phyloP scores from a whole-genome alignment of 768 basidiomycete species.

The Agrocybe chaxingu region DNA sequence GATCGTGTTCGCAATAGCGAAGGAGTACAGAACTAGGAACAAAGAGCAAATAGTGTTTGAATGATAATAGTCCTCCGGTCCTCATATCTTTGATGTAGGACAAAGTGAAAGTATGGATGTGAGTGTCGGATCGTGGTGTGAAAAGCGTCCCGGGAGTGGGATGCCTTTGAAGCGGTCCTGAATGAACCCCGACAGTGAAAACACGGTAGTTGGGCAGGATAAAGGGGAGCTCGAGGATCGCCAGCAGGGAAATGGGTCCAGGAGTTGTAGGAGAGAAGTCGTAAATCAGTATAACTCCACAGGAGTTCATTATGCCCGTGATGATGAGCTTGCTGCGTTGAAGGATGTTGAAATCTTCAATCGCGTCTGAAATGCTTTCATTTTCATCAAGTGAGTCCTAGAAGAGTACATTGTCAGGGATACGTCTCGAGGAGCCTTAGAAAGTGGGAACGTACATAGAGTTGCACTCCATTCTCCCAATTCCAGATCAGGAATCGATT shows the following conservation, averaged over 20 bases:
- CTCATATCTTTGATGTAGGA: neutral
- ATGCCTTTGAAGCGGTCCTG: slow-evolving; percentile 1
- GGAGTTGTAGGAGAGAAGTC: neutral
- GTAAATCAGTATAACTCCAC: slow-evolving; percentile 2
- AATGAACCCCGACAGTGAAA: neutral
- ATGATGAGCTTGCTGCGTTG: neutral
- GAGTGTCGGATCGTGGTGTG: neutral
- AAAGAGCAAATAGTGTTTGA: slow-evolving; percentile 6
- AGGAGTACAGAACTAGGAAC: slow-evolving; percentile 11
- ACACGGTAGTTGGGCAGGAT: neutral
- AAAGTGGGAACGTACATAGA: slow-evolving; percentile 6
- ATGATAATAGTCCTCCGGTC: neutral
- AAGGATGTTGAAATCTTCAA: slow-evolving; percentile 1
- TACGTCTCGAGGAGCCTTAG: neutral
- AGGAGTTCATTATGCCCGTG: neutral
- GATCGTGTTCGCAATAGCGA: neutral
- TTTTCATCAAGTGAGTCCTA: neutral
- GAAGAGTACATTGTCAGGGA: neutral
- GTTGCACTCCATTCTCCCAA: slow-evolving; percentile 3
- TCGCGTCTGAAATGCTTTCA: neutral
- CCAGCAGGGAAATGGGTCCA: neutral
- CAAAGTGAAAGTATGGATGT: slow-evolving; percentile 3
- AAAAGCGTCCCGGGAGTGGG: neutral
- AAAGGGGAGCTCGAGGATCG: slow-evolving; percentile 2
- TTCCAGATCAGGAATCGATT: slow-evolving; percentile 8